phyloP scores from a whole-genome alignment of 108 stramenopile species.

The Fragilaria crotonensis region DNA sequence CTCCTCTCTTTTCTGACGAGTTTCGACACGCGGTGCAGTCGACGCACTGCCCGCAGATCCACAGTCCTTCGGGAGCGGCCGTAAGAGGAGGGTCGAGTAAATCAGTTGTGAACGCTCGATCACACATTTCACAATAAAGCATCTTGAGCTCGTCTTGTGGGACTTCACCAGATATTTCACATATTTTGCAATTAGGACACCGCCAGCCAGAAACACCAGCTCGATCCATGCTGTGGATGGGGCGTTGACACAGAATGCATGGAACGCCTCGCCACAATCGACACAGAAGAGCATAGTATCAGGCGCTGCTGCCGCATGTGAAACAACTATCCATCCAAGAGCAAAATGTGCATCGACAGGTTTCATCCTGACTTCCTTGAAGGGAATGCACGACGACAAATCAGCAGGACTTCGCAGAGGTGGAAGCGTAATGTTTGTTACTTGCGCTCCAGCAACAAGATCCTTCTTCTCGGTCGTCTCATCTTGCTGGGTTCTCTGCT shows the following conservation, averaged over 20 bases:
- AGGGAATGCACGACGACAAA: conserved; percentile 45
- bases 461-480: conserved; percentile 54
- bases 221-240: conserved; percentile 54
- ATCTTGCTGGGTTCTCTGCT: conserved; percentile 45
- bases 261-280: conserved; percentile 87
- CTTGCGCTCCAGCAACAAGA: conserved; percentile 49
- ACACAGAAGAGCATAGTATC: conserved; percentile 78
- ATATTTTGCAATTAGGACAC: conserved; percentile 88
- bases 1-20: conserved; percentile 20
- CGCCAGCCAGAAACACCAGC: conserved; percentile 65
- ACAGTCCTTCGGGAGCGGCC: conserved; percentile 50
- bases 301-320: conserved; percentile 41
- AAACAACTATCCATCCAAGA: conserved; percentile 30
- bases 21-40: conserved; percentile 42
- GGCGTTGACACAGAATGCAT: conserved; percentile 71
- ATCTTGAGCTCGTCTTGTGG: conserved; percentile 55
- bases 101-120: conserved; percentile 66
- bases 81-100: conserved; percentile 57
- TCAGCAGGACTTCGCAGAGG: conserved; percentile 33
- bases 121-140: conserved; percentile 85
- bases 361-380: conserved; percentile 29
- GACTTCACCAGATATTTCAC: conserved; percentile 66
- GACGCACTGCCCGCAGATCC: conserved; percentile 70
- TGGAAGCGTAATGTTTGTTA: conserved; percentile 30
- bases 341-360: conserved; percentile 43